A percentile compares a stretch with the other conserved stretches of the same genome.
Evolutionary conservation across 768 basidiomycete species (phyloP).

Genomic region (Termitomyces sp.): DNA sequence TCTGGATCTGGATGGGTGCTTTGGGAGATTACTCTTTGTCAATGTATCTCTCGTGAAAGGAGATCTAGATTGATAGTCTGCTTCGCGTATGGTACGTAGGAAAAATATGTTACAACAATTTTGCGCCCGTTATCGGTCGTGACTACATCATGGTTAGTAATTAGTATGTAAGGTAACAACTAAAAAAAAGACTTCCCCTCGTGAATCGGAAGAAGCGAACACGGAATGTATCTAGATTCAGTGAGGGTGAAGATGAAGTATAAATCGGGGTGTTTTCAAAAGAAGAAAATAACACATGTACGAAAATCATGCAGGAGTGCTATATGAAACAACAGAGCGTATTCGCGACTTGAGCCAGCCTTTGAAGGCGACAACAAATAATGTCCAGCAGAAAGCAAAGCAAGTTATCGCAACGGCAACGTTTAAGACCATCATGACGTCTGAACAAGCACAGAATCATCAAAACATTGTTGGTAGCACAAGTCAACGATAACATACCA

Average conservation of each 20-base stretch:
- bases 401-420: slow-evolving; percentile 84
- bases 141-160: slow-evolving; percentile 12
- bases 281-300: neutral
- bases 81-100: neutral
- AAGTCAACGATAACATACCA: slow-evolving; percentile 41
- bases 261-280: slow-evolving; percentile 2
- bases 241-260: neutral
- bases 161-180: slow-evolving; percentile 12
- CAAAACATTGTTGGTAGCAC: neutral
- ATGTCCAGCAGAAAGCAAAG: slow-evolving; percentile 81
- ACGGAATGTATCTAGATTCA: slow-evolving; percentile 3
- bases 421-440: slow-evolving; percentile 89
- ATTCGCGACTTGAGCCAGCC: slow-evolving; percentile 64
- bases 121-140: neutral
- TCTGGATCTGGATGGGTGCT: slow-evolving; percentile 84
- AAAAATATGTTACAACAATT: neutral
- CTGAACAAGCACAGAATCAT: slow-evolving; percentile 30
- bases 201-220: neutral
- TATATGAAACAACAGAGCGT: slow-evolving; percentile 26
- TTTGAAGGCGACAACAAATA: slow-evolving; percentile 73
- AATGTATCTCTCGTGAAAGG: slow-evolving; percentile 16
- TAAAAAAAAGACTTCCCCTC: neutral
- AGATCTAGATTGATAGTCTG: neutral
- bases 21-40: slow-evolving; percentile 58
- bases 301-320: slow-evolving; percentile 17